These are phyloP conservation scores for Echinochloa phyllopogon DNA, from an alignment of 176 grass and related monocot genomes.

Conservation along the genomic window DNA sequence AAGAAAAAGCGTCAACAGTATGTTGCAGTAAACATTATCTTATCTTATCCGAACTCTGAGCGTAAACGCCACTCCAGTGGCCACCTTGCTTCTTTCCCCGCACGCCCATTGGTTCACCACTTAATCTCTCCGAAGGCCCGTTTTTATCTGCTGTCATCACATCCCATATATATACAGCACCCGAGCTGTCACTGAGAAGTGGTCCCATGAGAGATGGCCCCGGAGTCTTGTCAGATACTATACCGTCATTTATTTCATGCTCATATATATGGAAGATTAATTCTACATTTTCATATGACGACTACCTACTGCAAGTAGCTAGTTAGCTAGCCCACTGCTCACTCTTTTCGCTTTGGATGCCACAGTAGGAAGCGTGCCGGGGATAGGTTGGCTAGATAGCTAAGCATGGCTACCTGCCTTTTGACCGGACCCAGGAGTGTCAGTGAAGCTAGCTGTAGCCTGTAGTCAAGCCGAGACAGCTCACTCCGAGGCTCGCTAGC, in stretches of 20 bases:
- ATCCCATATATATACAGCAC: not conserved
- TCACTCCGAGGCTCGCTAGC: constrained; percentile 37
- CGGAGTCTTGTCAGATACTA: not conserved
- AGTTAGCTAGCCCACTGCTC: not conserved
- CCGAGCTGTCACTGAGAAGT: not conserved
- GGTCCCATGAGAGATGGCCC: not conserved
- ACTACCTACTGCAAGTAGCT: not conserved
- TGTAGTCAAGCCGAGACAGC: constrained; percentile 54
- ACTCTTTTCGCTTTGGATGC: constrained; percentile 10
- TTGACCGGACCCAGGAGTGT: constrained; percentile 48
- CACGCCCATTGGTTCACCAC: constrained; percentile 9
- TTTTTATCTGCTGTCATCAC: not conserved
- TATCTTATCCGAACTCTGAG: constrained; percentile 19
- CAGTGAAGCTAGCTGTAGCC: constrained; percentile 52
- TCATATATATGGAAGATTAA: not conserved
- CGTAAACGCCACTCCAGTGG: not conserved
- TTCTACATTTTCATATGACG: not conserved
- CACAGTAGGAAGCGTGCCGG: not conserved
- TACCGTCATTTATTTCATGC: not conserved
- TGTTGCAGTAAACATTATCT: constrained; percentile 26
- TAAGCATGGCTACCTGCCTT: constrained; percentile 14
- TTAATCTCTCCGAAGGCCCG: not conserved
- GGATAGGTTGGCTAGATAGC: constrained; percentile 21
- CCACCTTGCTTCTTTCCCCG: not conserved
- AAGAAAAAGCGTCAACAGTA: too few relatives aligned